Base-by-base conservation (phyloP, 345 rosid species). In the Psidium guajava region DNA sequence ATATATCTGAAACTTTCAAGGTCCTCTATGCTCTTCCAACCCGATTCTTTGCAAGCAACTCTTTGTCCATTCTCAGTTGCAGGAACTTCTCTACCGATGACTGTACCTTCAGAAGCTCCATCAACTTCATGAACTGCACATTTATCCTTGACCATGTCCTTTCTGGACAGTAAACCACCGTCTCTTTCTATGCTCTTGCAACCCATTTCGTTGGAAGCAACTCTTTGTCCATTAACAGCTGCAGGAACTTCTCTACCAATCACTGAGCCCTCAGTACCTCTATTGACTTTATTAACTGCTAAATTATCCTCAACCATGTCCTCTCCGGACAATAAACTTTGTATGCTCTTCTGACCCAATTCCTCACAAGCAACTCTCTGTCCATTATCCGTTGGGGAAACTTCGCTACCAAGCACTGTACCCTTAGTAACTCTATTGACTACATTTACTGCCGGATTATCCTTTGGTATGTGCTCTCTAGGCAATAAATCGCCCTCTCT, bases 1-100 rank as follows among this genome's bases (percentile, higher is more conserved):
- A n/a, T 82, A 69, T 84, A 86, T 75, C 85, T 84, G 22, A 80
- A 85, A 85, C 84, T 87, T 54, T 90, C 87, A 36, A 86, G 88
- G 61, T 90, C 86, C 44, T 88, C 85, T 13, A 74, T 61, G 57
- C 84, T 54, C 88, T 57, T 69, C 47, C 44, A 36, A 69, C 47
- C 77, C 0, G 77, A 69, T 69, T 69, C 77, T 69, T 18, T 32
- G 77, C 77, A 32, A 32, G 77, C 82, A 58, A 73, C 59, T 27
- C 59, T 40, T 54, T 74, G 13, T 54, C 22, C 86, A 36, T 32
- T 36, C 55, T 80, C 83, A 8, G 21, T 53, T 44, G 21, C 73
- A 12, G 53, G 54, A 54, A 40, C 55, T 36, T 27, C 86, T 36
- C 82, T 6, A 20, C 50, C 0, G 8, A n/a, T 36, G 36, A n/a